These are phyloP conservation scores for Trametes maxima DNA, from an alignment of 768 basidiomycete genomes.

Conservation along the genomic window DNA sequence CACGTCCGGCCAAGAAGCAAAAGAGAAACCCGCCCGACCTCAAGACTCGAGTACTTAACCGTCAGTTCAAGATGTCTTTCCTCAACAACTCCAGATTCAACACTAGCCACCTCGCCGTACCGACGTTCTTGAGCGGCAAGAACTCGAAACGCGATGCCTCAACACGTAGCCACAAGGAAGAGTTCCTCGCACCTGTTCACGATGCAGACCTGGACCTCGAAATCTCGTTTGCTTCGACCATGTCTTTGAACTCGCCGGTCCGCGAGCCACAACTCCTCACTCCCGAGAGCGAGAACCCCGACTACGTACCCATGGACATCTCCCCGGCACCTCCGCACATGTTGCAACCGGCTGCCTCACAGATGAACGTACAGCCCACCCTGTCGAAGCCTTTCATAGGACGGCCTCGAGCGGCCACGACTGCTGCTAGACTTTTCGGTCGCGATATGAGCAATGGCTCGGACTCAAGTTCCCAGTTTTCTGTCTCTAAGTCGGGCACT, in stretches of 20 bases:
- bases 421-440: slow-evolving; percentile 69
- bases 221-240: slow-evolving; percentile 79
- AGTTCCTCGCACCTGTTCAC: slow-evolving; percentile 57
- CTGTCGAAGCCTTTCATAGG: slow-evolving; percentile 33
- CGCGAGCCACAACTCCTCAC: slow-evolving; percentile 47
- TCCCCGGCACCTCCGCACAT: slow-evolving; percentile 59
- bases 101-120: slow-evolving; percentile 37
- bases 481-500: slow-evolving; percentile 39
- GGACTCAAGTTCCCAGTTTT: slow-evolving; percentile 22
- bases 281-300: slow-evolving; percentile 45
- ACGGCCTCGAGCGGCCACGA: slow-evolving; percentile 70
- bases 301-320: slow-evolving; percentile 77
- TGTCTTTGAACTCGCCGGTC: slow-evolving; percentile 77
- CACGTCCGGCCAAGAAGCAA: slow-evolving; percentile 48
- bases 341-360: slow-evolving; percentile 6
- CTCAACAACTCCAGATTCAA: slow-evolving; percentile 19
- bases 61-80: slow-evolving; percentile 24
- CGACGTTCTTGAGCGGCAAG: slow-evolving; percentile 49
- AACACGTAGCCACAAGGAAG: slow-evolving; percentile 56
- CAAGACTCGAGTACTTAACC: slow-evolving; percentile 33
- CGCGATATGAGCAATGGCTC: slow-evolving; percentile 67
- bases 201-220: slow-evolving; percentile 80
- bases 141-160: slow-evolving; percentile 45
- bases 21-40: slow-evolving; percentile 38
- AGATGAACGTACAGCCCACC: slow-evolving; percentile 23